Evolutionary conservation across 768 basidiomycete genomes (phyloP).

Genomic region (Tephrocybe sp.): DNA sequence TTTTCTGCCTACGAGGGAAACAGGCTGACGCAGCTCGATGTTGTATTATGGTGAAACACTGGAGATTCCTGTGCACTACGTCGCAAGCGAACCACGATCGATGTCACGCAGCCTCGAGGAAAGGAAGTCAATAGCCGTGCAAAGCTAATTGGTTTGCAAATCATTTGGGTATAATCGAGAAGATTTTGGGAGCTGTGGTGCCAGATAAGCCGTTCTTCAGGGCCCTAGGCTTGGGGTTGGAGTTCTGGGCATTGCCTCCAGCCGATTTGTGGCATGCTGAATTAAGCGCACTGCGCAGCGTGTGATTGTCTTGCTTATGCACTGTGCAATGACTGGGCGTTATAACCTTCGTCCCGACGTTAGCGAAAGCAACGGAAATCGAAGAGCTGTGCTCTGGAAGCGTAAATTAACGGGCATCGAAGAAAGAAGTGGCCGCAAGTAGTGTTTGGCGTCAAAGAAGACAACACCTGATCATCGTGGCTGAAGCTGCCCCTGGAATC

Average conservation of each 20-base stretch:
- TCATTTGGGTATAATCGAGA: conserved; percentile 15
- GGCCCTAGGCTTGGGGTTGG: background rate
- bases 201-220: too few relatives aligned
- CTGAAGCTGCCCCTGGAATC: background rate
- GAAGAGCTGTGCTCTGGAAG: conserved; percentile 6
- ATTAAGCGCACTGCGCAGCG: too few relatives aligned
- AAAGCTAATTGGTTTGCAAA: conserved; percentile 13
- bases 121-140: background rate
- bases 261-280: too few relatives aligned
- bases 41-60: conserved; percentile 6
- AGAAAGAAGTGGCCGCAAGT: conserved; percentile 3
- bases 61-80: background rate
- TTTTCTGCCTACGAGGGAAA: background rate
- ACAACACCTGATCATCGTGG: background rate
- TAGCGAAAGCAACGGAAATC: conserved; percentile 18
- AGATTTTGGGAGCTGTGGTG: too few relatives aligned
- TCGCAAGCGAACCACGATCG: conserved; percentile 3
- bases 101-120: conserved; percentile 11
- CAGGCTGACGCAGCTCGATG: background rate
- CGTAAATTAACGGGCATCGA: conserved; percentile 3
- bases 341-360: too few relatives aligned
- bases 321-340: too few relatives aligned
- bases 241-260: too few relatives aligned
- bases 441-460: conserved; percentile 4
- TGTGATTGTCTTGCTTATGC: too few relatives aligned